phyloP scores from a whole-genome alignment of 2,329 filamentous ascomycete species.

The Exophiala mesophila region DNA sequence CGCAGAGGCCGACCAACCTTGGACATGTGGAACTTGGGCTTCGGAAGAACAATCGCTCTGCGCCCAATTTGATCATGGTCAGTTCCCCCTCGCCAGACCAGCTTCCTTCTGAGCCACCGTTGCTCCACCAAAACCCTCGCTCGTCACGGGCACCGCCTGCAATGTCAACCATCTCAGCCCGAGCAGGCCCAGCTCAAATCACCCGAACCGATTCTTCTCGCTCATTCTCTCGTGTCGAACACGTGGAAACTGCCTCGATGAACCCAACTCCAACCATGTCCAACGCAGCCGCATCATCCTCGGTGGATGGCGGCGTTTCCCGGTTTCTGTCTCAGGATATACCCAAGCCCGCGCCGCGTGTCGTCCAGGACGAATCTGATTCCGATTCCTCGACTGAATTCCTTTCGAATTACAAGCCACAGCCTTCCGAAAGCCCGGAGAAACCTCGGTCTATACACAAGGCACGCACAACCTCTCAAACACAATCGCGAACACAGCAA shows the following conservation, averaged over 20 bases:
- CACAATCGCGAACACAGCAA: conserved; percentile 43
- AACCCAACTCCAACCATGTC: conserved; percentile 32
- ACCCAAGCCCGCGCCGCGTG: conserved; percentile 23
- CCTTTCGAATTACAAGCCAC: conserved; percentile 44
- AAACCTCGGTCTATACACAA: conserved; percentile 28
- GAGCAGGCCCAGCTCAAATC: conserved; percentile 34
- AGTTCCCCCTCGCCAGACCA: conserved; percentile 12
- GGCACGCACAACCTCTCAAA: conserved; percentile 26
- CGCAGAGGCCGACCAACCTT: conserved; percentile 4
- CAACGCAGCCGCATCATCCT: conserved; percentile 39
- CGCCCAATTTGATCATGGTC: conserved; percentile 19
- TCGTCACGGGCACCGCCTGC: conserved; percentile 43
- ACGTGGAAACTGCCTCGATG: conserved; percentile 34
- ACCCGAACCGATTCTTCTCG: conserved; percentile 22
- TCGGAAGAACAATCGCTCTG: conserved; percentile 21
- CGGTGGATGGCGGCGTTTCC: conserved; percentile 45
- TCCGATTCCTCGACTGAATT: conserved; percentile 44
- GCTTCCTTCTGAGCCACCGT: conserved; percentile 17
- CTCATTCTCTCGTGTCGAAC: conserved; percentile 29
- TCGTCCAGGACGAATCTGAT: conserved; percentile 39
- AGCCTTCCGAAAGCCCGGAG: conserved; percentile 41
- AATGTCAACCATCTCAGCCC: conserved; percentile 46
- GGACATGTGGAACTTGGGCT: conserved; percentile 11
- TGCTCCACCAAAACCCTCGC: conserved; percentile 31
- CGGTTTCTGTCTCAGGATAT: conserved; percentile 37